These are phyloP conservation scores for Cyclotella cryptica DNA, from an alignment of 108 stramenopile species.

Conservation along the genomic window DNA sequence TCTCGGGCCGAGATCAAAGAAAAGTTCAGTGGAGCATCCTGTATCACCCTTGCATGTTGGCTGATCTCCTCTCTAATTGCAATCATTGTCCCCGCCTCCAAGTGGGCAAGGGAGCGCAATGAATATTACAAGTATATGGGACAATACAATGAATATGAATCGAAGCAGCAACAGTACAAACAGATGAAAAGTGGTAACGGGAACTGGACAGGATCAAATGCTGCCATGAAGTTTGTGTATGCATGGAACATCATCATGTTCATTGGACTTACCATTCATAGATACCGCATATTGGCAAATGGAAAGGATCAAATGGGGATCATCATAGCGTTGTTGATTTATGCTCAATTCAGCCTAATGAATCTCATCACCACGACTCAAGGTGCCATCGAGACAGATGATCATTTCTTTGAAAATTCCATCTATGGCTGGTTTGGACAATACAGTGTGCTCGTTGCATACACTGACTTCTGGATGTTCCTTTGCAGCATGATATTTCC, in stretches of 20 bases:
- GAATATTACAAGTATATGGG: conserved; percentile 50
- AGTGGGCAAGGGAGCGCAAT: conserved; percentile 45
- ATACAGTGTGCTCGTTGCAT: conserved; percentile 62
- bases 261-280: conserved; percentile 54
- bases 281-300: conserved; percentile 45
- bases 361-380: conserved; percentile 59
- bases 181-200: conserved; percentile 37
- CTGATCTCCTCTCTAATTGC: conserved; percentile 40
- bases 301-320: conserved; percentile 35
- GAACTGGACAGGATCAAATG: conserved; percentile 21
- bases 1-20: conserved; percentile 1
- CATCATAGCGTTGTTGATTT: conserved; percentile 49
- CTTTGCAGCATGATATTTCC: conserved; percentile 36
- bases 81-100: conserved; percentile 50
- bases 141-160: conserved; percentile 49
- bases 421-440: conserved; percentile 68
- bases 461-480: conserved; percentile 63
- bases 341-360: conserved; percentile 55
- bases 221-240: conserved; percentile 62
- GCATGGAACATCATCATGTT: conserved; percentile 62
- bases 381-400: conserved; percentile 59
- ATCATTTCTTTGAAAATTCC: conserved; percentile 52
- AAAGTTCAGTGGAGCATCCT: conserved; percentile 15
- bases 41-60: conserved; percentile 28
- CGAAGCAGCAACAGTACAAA: conserved; percentile 54